Percentiles rank a stretch among this genome's conserved stretches.
Conservation (phyloP, 169 alveolate genomes). For the Eimeria necatrix region DNA sequence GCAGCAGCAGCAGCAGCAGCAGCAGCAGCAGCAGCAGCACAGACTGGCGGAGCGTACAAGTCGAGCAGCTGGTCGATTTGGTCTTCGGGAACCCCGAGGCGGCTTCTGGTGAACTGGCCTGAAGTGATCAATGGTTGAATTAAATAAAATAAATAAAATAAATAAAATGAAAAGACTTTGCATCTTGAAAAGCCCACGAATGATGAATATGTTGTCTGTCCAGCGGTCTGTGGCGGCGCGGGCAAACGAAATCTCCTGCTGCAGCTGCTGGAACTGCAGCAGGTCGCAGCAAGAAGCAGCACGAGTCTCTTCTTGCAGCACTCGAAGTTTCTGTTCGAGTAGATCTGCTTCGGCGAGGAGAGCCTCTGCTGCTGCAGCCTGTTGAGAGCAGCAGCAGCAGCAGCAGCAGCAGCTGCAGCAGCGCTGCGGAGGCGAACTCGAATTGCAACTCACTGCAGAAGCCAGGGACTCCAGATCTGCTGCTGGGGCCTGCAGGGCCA, state of each 20-base stretch:
- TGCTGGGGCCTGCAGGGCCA: background rate
- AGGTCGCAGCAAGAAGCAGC: constrained; percentile 26
- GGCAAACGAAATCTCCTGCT: constrained; percentile 42
- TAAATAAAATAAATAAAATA: background rate
- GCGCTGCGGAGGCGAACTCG: background rate
- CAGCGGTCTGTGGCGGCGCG: constrained; percentile 60
- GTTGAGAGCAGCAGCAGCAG: background rate
- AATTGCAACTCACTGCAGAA: background rate
- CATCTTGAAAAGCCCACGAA: constrained; percentile 25
- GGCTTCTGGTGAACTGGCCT: constrained; percentile 69
- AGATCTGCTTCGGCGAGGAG: background rate
- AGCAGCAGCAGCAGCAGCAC: background rate
- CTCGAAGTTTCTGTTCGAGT: background rate
- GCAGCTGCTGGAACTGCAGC: background rate
- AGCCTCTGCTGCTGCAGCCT: background rate
- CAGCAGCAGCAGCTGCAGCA: background rate
- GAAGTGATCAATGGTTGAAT: background rate
- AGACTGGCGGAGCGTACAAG: constrained; percentile 52
- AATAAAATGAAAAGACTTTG: background rate
- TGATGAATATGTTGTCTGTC: constrained; percentile 72
- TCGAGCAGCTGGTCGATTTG: constrained; percentile 56
- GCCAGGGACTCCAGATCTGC: background rate
- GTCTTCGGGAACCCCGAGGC: constrained; percentile 52
- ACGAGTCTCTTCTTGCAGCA: constrained; percentile 10
- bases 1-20: background rate